Conservation (phyloP, 106 monocot species). For the Dioscorea zingiberensis region DNA sequence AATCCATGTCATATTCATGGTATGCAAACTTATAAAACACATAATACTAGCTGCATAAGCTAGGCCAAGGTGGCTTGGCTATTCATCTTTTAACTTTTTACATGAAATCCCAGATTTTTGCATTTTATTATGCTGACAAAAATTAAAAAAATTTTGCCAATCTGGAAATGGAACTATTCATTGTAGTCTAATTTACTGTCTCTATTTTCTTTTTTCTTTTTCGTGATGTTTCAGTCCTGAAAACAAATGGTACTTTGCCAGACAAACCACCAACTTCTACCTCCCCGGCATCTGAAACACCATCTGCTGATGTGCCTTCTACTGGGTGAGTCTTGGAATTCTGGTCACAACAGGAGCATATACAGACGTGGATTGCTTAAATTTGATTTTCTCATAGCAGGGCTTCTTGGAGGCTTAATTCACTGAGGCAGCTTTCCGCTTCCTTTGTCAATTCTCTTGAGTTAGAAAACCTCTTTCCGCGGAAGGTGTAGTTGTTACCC, state of each 20-base stretch:
- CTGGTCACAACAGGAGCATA: not conserved
- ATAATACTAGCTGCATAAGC: not conserved
- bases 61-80: no score
- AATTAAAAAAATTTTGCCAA: not conserved
- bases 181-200: no score
- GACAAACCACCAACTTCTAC: conserved; percentile 50
- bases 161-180: not conserved
- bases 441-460: conserved; percentile 47
- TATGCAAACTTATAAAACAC: conserved; percentile 18
- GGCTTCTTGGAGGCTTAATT: conserved; percentile 63
- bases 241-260: conserved; percentile 65
- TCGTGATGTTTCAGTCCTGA: conserved; percentile 47
- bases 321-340: conserved; percentile 35
- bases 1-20: conserved; percentile 97
- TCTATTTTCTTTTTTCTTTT: not conserved
- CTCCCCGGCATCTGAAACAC: conserved; percentile 49
- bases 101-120: no score
- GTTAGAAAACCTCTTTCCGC: conserved; percentile 50
- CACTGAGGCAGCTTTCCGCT: conserved; percentile 61
- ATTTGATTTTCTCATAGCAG: conserved; percentile 19
- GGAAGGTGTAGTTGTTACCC: conserved; percentile 41
- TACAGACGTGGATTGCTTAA: not conserved
- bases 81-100: no score
- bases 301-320: conserved; percentile 37
- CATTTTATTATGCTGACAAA: not conserved